These are phyloP conservation scores for Fusarium graminum DNA, from an alignment of 2,329 filamentous ascomycete species.

Conservation along the genomic window DNA sequence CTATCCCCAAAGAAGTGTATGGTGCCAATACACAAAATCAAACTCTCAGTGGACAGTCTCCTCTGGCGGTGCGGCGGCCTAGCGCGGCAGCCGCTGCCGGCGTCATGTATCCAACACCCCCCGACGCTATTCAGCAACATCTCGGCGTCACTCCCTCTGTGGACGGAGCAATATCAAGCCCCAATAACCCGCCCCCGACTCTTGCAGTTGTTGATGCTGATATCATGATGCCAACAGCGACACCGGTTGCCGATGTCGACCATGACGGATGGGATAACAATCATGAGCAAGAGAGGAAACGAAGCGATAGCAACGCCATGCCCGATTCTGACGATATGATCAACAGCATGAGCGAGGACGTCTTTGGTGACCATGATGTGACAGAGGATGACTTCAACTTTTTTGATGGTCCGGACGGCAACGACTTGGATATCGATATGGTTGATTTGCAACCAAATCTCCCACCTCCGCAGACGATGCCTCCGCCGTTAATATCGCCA, in stretches of 20 bases:
- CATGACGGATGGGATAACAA: constrained; percentile 54
- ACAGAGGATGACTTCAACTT: constrained; percentile 88
- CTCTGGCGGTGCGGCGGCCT: constrained; percentile 63
- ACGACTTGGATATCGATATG: constrained; percentile 55
- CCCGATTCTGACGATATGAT: constrained; percentile 72
- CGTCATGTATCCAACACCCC: constrained; percentile 78
- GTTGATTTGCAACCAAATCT: constrained; percentile 39
- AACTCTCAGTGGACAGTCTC: constrained; percentile 64
- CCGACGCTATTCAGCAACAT: constrained; percentile 71
- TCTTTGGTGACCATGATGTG: constrained; percentile 80
- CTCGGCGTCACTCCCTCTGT: constrained; percentile 68
- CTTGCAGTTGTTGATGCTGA: constrained; percentile 52
- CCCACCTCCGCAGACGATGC: constrained; percentile 23
- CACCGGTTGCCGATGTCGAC: constrained; percentile 40
- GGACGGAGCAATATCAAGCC: constrained; percentile 68
- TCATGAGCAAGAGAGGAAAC: constrained; percentile 61
- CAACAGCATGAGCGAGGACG: constrained; percentile 75
- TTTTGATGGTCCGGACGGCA: constrained; percentile 71
- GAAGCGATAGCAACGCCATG: constrained; percentile 58
- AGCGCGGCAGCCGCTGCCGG: constrained; percentile 61
- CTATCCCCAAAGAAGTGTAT: constrained; percentile 58
- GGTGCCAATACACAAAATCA: constrained; percentile 59
- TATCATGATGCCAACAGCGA: constrained; percentile 37
- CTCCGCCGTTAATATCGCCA: constrained; percentile 15
- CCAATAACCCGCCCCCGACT: constrained; percentile 59